Percentiles rank a stretch among this genome's conserved stretches.
Evolutionary conservation across 192 early-diverging fungal genomes (phyloP).

Genomic region (Cetraspora pellucida): DNA sequence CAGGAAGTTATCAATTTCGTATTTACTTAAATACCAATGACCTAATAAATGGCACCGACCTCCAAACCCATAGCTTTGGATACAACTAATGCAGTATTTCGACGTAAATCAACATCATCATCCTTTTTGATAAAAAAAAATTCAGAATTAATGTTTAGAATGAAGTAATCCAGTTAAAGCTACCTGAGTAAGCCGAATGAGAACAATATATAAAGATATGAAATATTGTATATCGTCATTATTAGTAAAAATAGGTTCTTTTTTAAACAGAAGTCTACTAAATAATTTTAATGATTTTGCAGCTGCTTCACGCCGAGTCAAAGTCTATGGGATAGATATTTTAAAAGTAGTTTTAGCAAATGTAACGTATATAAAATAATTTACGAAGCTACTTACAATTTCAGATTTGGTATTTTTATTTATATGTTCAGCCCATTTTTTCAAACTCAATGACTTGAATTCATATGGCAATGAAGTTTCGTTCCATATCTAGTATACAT

Average conservation of each 20-base stretch:
- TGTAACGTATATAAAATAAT: neutral
- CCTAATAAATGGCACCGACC: neutral
- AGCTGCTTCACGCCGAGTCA: conserved; percentile 19
- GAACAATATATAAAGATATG: conserved; percentile 18
- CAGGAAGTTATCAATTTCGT: neutral
- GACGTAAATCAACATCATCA: conserved; percentile 18
- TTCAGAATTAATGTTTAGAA: neutral
- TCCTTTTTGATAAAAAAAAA: neutral
- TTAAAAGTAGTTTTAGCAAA: neutral
- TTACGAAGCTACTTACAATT: conserved; percentile 6
- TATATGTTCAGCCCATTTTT: conserved; percentile 24
- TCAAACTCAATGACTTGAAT: neutral
- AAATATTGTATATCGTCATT: neutral
- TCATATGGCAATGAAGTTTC: neutral
- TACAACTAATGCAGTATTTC: neutral
- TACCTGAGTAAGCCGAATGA: conserved; percentile 21
- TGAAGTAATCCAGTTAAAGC: neutral
- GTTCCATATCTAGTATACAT: conserved; percentile 8
- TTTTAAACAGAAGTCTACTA: conserved; percentile 11
- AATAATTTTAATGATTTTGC: conserved; percentile 9
- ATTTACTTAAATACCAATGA: neutral
- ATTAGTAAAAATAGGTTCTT: neutral
- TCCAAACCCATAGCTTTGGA: conserved; percentile 9
- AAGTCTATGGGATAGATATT: neutral
- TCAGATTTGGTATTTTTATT: conserved; percentile 16